Evolutionary conservation across 768 basidiomycete species (phyloP), one percentile per base, ranked within the genome.

Genomic region (Tulasnella sp.): DNA sequence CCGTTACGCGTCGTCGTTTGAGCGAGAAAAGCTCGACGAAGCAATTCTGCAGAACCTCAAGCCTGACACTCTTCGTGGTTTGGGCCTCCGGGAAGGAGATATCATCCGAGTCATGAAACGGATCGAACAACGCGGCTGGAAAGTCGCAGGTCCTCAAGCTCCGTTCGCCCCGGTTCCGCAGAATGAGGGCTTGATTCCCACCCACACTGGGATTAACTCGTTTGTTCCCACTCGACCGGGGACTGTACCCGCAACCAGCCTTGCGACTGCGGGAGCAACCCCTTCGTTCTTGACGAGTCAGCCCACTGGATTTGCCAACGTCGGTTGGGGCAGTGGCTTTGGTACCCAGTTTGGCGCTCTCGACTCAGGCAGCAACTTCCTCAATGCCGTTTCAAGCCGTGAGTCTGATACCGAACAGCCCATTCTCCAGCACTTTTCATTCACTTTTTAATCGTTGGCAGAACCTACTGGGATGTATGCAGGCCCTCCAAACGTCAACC

Each of bases 21-120:
- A 99, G 79, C 88, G 88, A 67, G 97, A 99, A 83, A 93, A 96
- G 83, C 96, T 99, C 72, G 97, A 99, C 82, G 95, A 97, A 81
- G 85, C 86, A 22, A 87, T 99, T 68, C 84, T 99, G 34, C 88
- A 89, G 1, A 97, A 99, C 79, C 91, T 99, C 79, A 97, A 96
- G 12, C 90, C 93, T 78, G 85, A 88, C 6, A 97, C 93, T 1
- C 90, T 99, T 87, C 91, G 97, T 54, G 91, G 91, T 1, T 86
- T 99, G 5, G 97, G 97, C 42, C 85, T 99, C 76, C 90, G 94
- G 54, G 97, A 99, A 84, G 97, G 97, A 7, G 97, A 99, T 83
- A 96, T 99, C 79, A 96, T 99, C 78, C 91, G 97, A 29, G 94
- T 99, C 68, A 89, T 86, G 79, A 98, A 97, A 82, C 88, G 88